Percentiles rank a stretch among this genome's conserved stretches.
These are phyloP conservation scores for Lomentospora prolificans DNA, from an alignment of 2,329 filamentous ascomycete species.

Conservation along the genomic window DNA sequence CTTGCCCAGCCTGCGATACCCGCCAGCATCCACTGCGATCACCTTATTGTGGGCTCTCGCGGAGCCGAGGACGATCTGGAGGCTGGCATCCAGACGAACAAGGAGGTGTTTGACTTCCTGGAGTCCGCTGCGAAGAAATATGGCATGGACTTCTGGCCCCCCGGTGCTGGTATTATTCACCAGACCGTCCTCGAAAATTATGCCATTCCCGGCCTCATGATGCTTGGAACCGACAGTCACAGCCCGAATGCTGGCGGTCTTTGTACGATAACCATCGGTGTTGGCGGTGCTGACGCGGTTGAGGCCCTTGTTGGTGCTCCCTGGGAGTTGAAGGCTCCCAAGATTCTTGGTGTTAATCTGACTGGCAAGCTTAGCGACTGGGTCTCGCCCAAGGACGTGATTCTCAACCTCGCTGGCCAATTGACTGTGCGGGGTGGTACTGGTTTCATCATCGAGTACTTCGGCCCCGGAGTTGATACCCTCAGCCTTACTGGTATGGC, in stretches of 20 bases:
- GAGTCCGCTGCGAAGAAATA: constrained; percentile 87
- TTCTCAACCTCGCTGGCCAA: constrained; percentile 77
- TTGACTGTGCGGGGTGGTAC: constrained; percentile 91
- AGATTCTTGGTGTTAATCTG: constrained; percentile 75
- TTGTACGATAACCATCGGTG: constrained; percentile 89
- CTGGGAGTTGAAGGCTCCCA: constrained; percentile 95
- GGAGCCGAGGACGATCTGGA: constrained; percentile 80
- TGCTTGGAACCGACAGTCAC: constrained; percentile 96
- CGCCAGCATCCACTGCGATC: constrained; percentile 96
- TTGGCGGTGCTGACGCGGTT: constrained; percentile 93
- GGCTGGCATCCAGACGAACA: constrained; percentile 80
- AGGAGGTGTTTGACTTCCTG: constrained; percentile 95
- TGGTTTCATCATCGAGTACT: constrained; percentile 90
- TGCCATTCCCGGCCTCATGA: constrained; percentile 93
- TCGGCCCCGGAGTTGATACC: constrained; percentile 79
- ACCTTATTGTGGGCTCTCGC: constrained; percentile 92
- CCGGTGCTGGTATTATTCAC: constrained; percentile 90
- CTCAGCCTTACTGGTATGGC: constrained; percentile 90
- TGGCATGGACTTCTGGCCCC: constrained; percentile 92
- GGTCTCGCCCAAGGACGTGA: constrained; percentile 93
- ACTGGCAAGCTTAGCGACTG: constrained; percentile 79
- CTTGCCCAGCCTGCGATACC: constrained; percentile 84
- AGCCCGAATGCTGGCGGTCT: constrained; percentile 95
- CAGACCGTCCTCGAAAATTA: constrained; percentile 98
- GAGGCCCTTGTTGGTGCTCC: constrained; percentile 93